phyloP scores from a whole-genome alignment of 805 yeast species.

The Candida nitratophila region DNA sequence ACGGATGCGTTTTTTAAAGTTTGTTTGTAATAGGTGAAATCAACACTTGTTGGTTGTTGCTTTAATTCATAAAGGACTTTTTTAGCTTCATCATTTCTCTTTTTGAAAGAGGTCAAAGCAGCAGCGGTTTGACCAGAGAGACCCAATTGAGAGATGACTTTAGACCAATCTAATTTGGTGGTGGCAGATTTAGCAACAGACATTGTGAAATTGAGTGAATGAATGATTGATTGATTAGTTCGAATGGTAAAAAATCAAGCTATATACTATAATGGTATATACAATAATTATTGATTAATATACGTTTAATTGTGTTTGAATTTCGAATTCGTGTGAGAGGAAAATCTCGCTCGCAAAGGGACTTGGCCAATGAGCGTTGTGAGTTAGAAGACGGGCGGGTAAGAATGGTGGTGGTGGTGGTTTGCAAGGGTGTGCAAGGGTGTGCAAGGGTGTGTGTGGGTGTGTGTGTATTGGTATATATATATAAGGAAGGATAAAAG shows the following conservation, averaged over 20 bases:
- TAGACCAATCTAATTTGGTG: constrained; percentile 91
- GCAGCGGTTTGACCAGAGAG: constrained; percentile 89
- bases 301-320: too few species aligned
- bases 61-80: constrained; percentile 65
- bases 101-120: constrained; percentile 85
- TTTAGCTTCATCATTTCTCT: constrained; percentile 98
- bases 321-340: too few species aligned
- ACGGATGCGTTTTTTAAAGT: constrained; percentile 76
- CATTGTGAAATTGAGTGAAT: constrained; percentile 6
- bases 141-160: constrained; percentile 80
- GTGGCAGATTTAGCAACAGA: constrained; percentile 51
- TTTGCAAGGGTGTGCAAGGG: not conserved
- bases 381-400: not conserved
- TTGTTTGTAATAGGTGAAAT: constrained; percentile 73
- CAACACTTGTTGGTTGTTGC: constrained; percentile 69
- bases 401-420: not conserved
- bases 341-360: too few species aligned
- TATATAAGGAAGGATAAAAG: too few species aligned
- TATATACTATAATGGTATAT: too few species aligned
- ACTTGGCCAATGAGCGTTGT: not conserved
- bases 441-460: not conserved
- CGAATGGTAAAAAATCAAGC: too few species aligned
- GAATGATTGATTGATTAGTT: too few species aligned
- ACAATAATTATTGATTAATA: too few species aligned
- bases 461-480: not conserved